Base-by-base conservation (phyloP, 1,284 basidiomycete genomes). In the Sparassis latifolia region DNA sequence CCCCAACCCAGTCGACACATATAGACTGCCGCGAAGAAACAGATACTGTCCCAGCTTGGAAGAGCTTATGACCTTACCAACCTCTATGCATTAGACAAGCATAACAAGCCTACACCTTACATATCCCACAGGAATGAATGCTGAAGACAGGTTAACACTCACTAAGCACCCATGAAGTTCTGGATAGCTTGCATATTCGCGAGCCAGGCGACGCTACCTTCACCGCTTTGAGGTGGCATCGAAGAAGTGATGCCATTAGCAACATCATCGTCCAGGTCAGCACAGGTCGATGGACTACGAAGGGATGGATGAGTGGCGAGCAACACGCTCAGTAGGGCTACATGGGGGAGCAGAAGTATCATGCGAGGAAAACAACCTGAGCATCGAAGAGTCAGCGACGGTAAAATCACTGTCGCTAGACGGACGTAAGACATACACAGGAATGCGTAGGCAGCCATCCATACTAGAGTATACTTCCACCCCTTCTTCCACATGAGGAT, bases 151-250 rank as follows among this genome's bases (percentile, higher is more conserved):
- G 20, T 20, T 20, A 12, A 37, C 33, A 64, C 83, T 54, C 66
- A 88, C 83, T 80, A 70, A 4, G 75, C 70, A 31, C 88, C 88
- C 87, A 90, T 89, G 28, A 90, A 75, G 56, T 90, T 90, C 59
- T 90, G 88, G 31, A 89, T 84, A 1, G 74, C 86, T 66, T 89
- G 86, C 2, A 90, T 71, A 56, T 89, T 90, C 1, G 81, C 82
- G 51, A 86, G 79, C 85, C 86, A 90, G 49, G 86, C 82, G 0
- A 80, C 72, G 9, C 77, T 77, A 2, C 80, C 80, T 60, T 83
- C 79, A 4, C 69, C 64, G 3, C 71, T 62, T 35, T 69, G 68
- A 42, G 75, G 69, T 9, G 73, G 65, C 0, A 69, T 62, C 3
- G 72, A 62, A 4, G 72, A 67, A 0, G 67, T 66, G 2, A 69